These are phyloP conservation scores for Neonectria neomacrospora DNA, from an alignment of 2,329 filamentous ascomycete genomes.

Conservation along the genomic window DNA sequence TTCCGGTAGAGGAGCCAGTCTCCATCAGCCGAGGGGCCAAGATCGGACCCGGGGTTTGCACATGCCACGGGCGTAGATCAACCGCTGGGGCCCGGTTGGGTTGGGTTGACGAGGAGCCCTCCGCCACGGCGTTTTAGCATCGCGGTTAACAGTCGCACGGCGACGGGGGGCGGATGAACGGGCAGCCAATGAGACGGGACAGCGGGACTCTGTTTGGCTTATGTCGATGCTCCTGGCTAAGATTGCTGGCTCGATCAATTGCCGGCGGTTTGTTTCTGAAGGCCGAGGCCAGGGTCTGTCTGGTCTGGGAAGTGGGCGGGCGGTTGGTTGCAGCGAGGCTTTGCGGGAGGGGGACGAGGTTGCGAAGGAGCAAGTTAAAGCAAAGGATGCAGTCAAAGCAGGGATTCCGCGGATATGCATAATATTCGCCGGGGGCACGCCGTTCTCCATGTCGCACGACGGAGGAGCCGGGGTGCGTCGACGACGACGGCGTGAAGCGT, in stretches of 20 bases:
- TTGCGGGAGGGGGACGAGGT: not conserved
- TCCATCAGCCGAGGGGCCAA: not conserved
- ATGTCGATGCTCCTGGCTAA: constrained; percentile 22
- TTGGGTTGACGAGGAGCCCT: not conserved
- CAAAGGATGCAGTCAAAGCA: not conserved
- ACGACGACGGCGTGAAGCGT: too few relatives aligned
- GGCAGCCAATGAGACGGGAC: constrained; percentile 10
- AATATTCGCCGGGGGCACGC: constrained; percentile 30
- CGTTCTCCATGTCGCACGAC: constrained; percentile 22
- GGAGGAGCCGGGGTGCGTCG: constrained; percentile 10
- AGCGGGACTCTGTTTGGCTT: constrained; percentile 17
- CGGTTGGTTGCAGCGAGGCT: constrained; percentile 5
- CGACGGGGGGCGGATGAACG: constrained; percentile 8
- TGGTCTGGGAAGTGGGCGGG: not conserved
- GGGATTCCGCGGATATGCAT: constrained; percentile 23
- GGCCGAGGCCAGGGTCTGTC: not conserved
- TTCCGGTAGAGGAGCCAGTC: constrained; percentile 1
- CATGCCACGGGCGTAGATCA: constrained; percentile 15
- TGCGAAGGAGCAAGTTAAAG: constrained; percentile 1
- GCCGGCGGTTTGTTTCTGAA: constrained; percentile 13
- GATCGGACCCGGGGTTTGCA: constrained; percentile 13
- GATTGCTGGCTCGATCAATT: constrained; percentile 14
- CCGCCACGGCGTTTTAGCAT: constrained; percentile 19
- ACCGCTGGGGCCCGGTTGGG: not conserved
- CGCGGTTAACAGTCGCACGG: constrained; percentile 17